A percentile compares a stretch with the other conserved stretches of the same genome.
phyloP scores from a whole-genome alignment of 2,329 filamentous ascomycete species.

The Chaetothyriales sp. region DNA sequence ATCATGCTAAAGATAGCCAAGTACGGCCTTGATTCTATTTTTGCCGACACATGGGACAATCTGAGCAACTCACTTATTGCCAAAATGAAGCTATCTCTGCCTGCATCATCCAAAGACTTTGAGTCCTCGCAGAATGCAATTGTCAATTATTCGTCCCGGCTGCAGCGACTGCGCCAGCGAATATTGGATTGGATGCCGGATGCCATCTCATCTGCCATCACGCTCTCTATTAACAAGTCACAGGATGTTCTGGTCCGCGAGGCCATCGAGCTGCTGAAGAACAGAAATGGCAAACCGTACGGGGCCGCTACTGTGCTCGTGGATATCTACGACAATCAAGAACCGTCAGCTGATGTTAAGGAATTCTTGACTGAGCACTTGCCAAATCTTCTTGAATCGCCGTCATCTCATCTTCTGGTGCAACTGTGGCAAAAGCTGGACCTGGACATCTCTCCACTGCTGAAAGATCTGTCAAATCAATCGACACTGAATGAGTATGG shows the following conservation, averaged over 20 bases:
- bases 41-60: slow-evolving; percentile 46
- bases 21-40: slow-evolving; percentile 23
- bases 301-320: slow-evolving; percentile 47
- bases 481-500: slow-evolving; percentile 6
- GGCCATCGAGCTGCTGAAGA: slow-evolving; percentile 35
- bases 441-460: not conserved
- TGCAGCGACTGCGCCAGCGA: slow-evolving; percentile 43
- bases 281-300: slow-evolving; percentile 50
- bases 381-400: slow-evolving; percentile 47
- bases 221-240: not conserved
- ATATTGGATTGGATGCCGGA: slow-evolving; percentile 19
- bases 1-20: slow-evolving; percentile 26
- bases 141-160: slow-evolving; percentile 50
- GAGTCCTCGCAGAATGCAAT: slow-evolving; percentile 55
- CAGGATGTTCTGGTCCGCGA: slow-evolving; percentile 25
- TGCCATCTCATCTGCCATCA: slow-evolving; percentile 1
- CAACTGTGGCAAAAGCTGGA: slow-evolving; percentile 28
- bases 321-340: slow-evolving; percentile 30
- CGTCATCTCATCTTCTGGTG: slow-evolving; percentile 52
- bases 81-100: slow-evolving; percentile 57
- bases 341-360: slow-evolving; percentile 24
- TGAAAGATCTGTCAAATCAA: not conserved
- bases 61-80: slow-evolving; percentile 48
- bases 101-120: slow-evolving; percentile 68
- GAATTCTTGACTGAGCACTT: slow-evolving; percentile 42